These are phyloP conservation scores for Cercospora beticola DNA, from an alignment of 2,329 filamentous ascomycete species.

Conservation along the genomic window DNA sequence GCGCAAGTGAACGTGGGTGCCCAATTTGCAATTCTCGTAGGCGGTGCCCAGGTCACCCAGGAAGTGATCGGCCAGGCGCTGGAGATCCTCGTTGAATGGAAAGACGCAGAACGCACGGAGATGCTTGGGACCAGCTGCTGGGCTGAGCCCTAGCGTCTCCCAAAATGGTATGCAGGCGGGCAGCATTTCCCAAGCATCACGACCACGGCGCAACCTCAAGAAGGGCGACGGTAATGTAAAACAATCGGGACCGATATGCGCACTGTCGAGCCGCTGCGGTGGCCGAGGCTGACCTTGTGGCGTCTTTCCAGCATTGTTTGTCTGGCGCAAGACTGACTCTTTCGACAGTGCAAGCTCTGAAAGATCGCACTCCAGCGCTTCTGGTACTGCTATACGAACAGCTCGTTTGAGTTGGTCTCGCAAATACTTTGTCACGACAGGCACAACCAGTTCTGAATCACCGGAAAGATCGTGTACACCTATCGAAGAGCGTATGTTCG, in stretches of 20 bases:
- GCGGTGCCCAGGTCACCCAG: slow-evolving; percentile 66
- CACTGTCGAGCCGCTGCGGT: slow-evolving; percentile 30
- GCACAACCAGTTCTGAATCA: neutral
- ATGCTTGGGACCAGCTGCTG: slow-evolving; percentile 69
- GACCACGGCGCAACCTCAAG: slow-evolving; percentile 68
- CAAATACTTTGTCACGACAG: neutral
- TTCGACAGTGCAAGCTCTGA: slow-evolving; percentile 31
- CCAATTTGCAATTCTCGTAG: slow-evolving; percentile 74
- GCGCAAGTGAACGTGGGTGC: slow-evolving; percentile 53
- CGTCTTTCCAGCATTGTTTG: slow-evolving; percentile 21
- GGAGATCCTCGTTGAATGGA: slow-evolving; percentile 63
- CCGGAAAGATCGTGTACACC: neutral
- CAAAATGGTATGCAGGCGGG: slow-evolving; percentile 76
- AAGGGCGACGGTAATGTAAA: slow-evolving; percentile 68
- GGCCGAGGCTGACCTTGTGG: slow-evolving; percentile 35
- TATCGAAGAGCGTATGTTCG: neutral
- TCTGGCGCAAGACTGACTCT: slow-evolving; percentile 24
- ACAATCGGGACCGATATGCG: slow-evolving; percentile 41
- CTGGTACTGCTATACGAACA: slow-evolving; percentile 19
- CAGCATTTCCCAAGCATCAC: slow-evolving; percentile 68
- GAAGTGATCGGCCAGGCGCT: slow-evolving; percentile 62
- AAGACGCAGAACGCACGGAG: slow-evolving; percentile 69
- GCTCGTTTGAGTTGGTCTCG: slow-evolving; percentile 1
- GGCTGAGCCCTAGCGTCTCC: slow-evolving; percentile 75
- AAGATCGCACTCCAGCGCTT: slow-evolving; percentile 28